A percentile compares a stretch with the other conserved stretches of the same genome.
Evolutionary conservation across 2,329 filamentous ascomycete genomes (phyloP).

Genomic region (Lithohypha guttulata): DNA sequence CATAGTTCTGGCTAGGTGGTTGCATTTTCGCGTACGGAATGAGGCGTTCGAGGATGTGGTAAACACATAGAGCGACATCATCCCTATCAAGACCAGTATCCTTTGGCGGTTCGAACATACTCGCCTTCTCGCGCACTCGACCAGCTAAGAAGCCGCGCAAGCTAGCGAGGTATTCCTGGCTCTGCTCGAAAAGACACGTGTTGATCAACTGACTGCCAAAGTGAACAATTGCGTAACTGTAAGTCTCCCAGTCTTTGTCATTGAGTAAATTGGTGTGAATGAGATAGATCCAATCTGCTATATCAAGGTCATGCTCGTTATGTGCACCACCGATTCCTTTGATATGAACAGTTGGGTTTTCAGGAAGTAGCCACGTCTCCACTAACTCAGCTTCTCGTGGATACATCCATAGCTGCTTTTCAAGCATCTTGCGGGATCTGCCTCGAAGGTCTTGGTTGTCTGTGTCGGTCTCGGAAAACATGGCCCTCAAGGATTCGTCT

Average conservation of each 20-base stretch:
- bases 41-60: constrained; percentile 75
- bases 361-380: constrained; percentile 1
- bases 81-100: constrained; percentile 72
- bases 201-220: constrained; percentile 82
- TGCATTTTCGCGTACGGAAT: constrained; percentile 63
- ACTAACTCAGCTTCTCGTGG: constrained; percentile 30
- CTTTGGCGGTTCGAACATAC: constrained; percentile 69
- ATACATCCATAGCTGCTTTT: constrained; percentile 43
- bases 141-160: constrained; percentile 70
- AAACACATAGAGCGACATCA: constrained; percentile 80
- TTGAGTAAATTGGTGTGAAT: constrained; percentile 63
- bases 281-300: constrained; percentile 64
- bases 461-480: constrained; percentile 7
- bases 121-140: constrained; percentile 59
- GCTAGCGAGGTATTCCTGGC: constrained; percentile 63
- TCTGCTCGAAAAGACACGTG: constrained; percentile 67
- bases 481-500: constrained; percentile 37
- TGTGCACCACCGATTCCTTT: constrained; percentile 18
- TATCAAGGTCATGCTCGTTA: constrained; percentile 38
- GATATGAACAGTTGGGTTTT: background rate
- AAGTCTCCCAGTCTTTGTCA: constrained; percentile 79
- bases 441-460: background rate
- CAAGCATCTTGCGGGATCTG: background rate
- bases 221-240: constrained; percentile 80
- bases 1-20: constrained; percentile 31